A percentile compares a stretch with the other conserved stretches of the same genome.
Conservation (phyloP, 108 stramenopile species). For the Conticribra guillardii region DNA sequence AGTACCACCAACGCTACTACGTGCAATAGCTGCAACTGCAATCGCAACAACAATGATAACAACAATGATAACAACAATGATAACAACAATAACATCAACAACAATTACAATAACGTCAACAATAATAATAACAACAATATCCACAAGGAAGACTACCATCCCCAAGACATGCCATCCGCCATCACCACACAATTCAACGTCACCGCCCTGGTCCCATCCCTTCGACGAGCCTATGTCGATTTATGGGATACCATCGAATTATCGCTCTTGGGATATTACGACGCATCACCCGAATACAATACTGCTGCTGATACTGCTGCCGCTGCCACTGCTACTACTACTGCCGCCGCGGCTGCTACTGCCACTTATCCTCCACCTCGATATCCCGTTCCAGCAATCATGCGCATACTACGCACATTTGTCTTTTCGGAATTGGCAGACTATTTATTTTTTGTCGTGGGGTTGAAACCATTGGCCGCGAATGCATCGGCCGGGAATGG, state of each 20-base stretch:
- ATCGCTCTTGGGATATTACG: slow-evolving; percentile 40
- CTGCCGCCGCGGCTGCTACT: no score
- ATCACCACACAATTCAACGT: slow-evolving; percentile 40
- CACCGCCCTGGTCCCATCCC: slow-evolving; percentile 30
- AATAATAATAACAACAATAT: neutral
- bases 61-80: neutral
- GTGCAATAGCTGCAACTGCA: neutral
- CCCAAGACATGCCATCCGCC: slow-evolving; percentile 14
- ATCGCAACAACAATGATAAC: neutral
- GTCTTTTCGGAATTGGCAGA: slow-evolving; percentile 33
- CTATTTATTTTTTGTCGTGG: slow-evolving; percentile 40
- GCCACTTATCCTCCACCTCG: neutral
- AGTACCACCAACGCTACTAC: no score
- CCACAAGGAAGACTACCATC: slow-evolving; percentile 1
- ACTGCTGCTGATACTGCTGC: neutral
- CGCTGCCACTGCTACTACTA: no score
- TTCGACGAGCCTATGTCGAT: slow-evolving; percentile 24
- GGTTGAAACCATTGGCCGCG: slow-evolving; percentile 24
- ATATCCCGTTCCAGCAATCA: slow-evolving; percentile 34
- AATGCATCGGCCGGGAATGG: neutral
- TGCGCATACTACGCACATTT: slow-evolving; percentile 24
- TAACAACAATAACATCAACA: neutral
- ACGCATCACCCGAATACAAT: slow-evolving; percentile 6
- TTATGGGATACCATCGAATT: slow-evolving; percentile 45
- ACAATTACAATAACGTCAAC: neutral